Conservation (phyloP, 768 basidiomycete species). For the Lactarius evosmus region DNA sequence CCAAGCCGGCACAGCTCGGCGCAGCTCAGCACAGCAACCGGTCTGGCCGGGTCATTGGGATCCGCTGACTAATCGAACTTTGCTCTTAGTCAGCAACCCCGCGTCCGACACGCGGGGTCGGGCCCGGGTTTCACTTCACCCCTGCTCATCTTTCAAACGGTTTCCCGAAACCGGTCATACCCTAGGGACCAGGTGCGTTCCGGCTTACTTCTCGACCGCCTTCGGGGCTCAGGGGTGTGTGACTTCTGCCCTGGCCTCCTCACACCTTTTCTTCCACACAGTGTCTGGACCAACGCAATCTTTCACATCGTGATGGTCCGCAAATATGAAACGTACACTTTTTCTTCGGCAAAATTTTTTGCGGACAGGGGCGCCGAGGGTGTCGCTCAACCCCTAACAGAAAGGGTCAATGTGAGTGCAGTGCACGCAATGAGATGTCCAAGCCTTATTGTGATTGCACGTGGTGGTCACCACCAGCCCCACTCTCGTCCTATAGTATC, state of each 20-base stretch:
- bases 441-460: not conserved
- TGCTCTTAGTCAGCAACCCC: not conserved
- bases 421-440: not conserved
- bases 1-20: not conserved
- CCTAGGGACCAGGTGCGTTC: conserved; percentile 1
- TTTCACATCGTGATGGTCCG: conserved; percentile 27
- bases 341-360: conserved; percentile 73
- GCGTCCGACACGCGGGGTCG: too few species aligned
- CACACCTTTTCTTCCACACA: not conserved
- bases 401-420: conserved; percentile 65
- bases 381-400: conserved; percentile 74
- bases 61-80: not conserved
- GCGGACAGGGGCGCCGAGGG: conserved; percentile 70
- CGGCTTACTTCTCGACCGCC: not conserved
- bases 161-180: not conserved
- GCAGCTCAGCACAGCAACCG: not conserved
- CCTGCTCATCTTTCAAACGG: conserved; percentile 1
- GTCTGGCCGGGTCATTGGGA: not conserved
- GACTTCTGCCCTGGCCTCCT: not conserved
- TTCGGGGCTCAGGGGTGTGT: not conserved
- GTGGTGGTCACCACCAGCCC: conserved; percentile 42
- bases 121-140: not conserved
- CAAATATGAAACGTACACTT: conserved; percentile 43
- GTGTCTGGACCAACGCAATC: not conserved
- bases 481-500: conserved; percentile 90